Conservation (phyloP, 192 early-diverging fungal genomes). For the Geosiphon pyriformis region DNA sequence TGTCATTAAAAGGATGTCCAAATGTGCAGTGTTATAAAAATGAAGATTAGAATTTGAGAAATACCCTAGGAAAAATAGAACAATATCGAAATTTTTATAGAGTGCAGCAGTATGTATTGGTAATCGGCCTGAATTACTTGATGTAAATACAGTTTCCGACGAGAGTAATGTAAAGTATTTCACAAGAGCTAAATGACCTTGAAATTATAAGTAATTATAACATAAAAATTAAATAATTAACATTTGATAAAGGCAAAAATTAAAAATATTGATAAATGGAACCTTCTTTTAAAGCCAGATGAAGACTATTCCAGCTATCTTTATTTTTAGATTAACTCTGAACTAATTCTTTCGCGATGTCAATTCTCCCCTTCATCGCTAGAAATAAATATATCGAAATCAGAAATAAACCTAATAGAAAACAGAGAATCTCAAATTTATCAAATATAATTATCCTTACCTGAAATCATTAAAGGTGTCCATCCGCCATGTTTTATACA, state of each 20-base stretch:
- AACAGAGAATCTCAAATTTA: no score
- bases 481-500: constrained; percentile 43
- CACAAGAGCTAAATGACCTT: constrained; percentile 28
- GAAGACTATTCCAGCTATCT: constrained; percentile 39
- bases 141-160: constrained; percentile 16
- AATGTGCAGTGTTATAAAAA: no score
- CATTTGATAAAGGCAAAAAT: neutral
- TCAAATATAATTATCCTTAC: constrained; percentile 19
- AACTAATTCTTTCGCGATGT: constrained; percentile 29
- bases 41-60: neutral
- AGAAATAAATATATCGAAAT: neutral
- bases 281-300: constrained; percentile 42
- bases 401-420: neutral
- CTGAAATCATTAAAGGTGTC: constrained; percentile 40
- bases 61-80: constrained; percentile 20
- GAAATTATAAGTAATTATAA: neutral
- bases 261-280: no score
- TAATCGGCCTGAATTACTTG: constrained; percentile 35
- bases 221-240: no score
- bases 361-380: constrained; percentile 35
- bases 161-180: constrained; percentile 25
- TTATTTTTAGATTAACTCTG: constrained; percentile 28
- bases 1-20: constrained; percentile 18
- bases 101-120: constrained; percentile 36
- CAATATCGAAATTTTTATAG: constrained; percentile 15